A percentile compares a stretch with the other conserved stretches of the same genome.
These are phyloP conservation scores for Tricholoma sp. DNA, from an alignment of 768 basidiomycete species.

Conservation along the genomic window DNA sequence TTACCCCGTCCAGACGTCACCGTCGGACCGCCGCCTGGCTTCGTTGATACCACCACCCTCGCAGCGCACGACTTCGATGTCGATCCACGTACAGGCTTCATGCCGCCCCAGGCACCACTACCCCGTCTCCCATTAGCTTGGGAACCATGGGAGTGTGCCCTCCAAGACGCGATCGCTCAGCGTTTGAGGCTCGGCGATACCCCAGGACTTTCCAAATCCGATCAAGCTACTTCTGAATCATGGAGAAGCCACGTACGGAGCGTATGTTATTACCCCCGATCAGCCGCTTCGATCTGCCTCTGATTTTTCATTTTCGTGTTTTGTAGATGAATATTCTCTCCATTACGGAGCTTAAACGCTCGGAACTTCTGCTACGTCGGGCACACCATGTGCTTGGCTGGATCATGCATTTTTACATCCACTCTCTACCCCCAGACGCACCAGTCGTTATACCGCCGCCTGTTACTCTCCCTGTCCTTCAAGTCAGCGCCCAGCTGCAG, in stretches of 20 bases:
- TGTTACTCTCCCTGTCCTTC: slow-evolving; percentile 71
- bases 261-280: slow-evolving; percentile 24
- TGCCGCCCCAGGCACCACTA: slow-evolving; percentile 73
- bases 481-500: slow-evolving; percentile 63
- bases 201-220: slow-evolving; percentile 28
- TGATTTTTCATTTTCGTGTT: not conserved
- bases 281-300: not conserved
- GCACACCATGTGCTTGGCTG: slow-evolving; percentile 72
- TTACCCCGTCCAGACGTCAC: slow-evolving; percentile 14
- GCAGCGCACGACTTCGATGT: slow-evolving; percentile 89
- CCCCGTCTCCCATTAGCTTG: slow-evolving; percentile 50
- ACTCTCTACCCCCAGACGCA: slow-evolving; percentile 47
- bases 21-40: slow-evolving; percentile 8
- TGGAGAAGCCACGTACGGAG: slow-evolving; percentile 44
- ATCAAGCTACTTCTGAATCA: slow-evolving; percentile 32
- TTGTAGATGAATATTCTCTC: slow-evolving; percentile 51
- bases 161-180: slow-evolving; percentile 39
- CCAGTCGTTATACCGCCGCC: slow-evolving; percentile 63
- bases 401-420: slow-evolving; percentile 75
- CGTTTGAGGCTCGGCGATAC: slow-evolving; percentile 52
- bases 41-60: slow-evolving; percentile 29
- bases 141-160: slow-evolving; percentile 58
- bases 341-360: slow-evolving; percentile 31
- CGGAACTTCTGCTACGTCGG: slow-evolving; percentile 41
- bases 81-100: slow-evolving; percentile 86